These are phyloP conservation scores for Aspergillus affinis DNA, from an alignment of 495 filamentous ascomycete genomes.

Conservation along the genomic window DNA sequence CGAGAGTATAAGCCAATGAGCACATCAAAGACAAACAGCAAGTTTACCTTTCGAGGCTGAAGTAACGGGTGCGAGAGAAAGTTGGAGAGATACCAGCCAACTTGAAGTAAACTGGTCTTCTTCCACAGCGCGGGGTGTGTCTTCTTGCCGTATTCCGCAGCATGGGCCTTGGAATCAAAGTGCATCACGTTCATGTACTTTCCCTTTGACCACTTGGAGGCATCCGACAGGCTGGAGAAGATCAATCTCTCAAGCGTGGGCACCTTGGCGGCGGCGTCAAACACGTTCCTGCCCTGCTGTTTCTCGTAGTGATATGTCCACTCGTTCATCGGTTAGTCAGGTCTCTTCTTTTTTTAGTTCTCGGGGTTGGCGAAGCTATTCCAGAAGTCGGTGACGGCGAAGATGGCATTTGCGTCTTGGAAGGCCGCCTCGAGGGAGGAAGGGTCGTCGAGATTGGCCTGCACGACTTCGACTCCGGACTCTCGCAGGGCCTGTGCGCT, in stretches of 20 bases:
- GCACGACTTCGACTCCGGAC: slow-evolving; percentile 50
- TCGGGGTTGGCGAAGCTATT: slow-evolving; percentile 27
- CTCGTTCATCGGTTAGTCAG: slow-evolving; percentile 23
- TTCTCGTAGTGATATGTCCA: slow-evolving; percentile 45
- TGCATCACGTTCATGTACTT: slow-evolving; percentile 39
- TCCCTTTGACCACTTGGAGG: slow-evolving; percentile 29
- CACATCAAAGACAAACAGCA: background rate
- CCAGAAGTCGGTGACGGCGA: slow-evolving; percentile 53
- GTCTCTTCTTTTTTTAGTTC: slow-evolving; percentile 10
- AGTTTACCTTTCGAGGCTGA: background rate
- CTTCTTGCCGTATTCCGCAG: slow-evolving; percentile 33
- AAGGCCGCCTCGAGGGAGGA: slow-evolving; percentile 43
- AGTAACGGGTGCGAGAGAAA: slow-evolving; percentile 10
- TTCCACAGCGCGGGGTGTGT: slow-evolving; percentile 39
- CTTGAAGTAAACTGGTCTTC: slow-evolving; percentile 43
- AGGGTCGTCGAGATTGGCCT: slow-evolving; percentile 41
- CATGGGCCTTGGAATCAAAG: slow-evolving; percentile 39
- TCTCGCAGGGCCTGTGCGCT: slow-evolving; percentile 29
- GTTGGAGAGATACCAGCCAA: slow-evolving; percentile 38
- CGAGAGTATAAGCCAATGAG: background rate
- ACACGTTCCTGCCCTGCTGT: slow-evolving; percentile 45
- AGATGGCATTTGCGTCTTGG: slow-evolving; percentile 46
- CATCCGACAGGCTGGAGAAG: slow-evolving; percentile 33
- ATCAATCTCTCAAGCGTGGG: slow-evolving; percentile 43
- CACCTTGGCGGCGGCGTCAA: slow-evolving; percentile 47